phyloP scores from a whole-genome alignment of 2,329 filamentous ascomycete species.

The Phaeosphaeriaceae sp. region DNA sequence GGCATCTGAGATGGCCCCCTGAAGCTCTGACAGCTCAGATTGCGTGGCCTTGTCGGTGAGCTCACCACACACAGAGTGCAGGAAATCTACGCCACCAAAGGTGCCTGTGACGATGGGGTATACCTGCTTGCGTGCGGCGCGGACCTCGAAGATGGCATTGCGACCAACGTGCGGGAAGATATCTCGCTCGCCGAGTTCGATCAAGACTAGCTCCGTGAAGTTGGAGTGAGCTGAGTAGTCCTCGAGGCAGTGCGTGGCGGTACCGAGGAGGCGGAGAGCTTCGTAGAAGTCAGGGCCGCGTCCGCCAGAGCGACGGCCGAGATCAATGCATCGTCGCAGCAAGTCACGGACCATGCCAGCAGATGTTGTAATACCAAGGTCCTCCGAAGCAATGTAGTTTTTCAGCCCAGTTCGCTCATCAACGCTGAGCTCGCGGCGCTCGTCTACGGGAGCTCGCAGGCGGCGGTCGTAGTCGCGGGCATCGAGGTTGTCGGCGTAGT shows the following conservation, averaged over 20 bases:
- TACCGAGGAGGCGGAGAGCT: conserved; percentile 84
- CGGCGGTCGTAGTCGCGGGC: conserved; percentile 81
- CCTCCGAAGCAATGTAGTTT: conserved; percentile 92
- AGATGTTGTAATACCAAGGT: conserved; percentile 79
- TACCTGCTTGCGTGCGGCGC: conserved; percentile 69
- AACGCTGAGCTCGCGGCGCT: conserved; percentile 77
- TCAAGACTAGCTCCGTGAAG: conserved; percentile 85
- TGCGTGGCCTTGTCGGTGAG: conserved; percentile 90
- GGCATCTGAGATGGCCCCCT: conserved; percentile 75
- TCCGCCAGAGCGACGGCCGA: conserved; percentile 77
- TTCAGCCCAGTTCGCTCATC: conserved; percentile 75
- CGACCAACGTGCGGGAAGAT: conserved; percentile 89
- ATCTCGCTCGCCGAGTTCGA: conserved; percentile 81
- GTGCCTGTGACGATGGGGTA: conserved; percentile 90
- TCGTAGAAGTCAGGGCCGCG: conserved; percentile 84
- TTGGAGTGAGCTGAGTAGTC: conserved; percentile 95
- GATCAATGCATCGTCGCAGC: conserved; percentile 75
- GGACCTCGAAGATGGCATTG: conserved; percentile 72
- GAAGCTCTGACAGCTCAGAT: conserved; percentile 86
- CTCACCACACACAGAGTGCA: conserved; percentile 82
- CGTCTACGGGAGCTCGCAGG: conserved; percentile 82
- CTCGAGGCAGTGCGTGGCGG: conserved; percentile 85
- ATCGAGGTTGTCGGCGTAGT: conserved; percentile 89
- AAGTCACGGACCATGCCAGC: conserved; percentile 77
- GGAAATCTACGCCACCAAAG: conserved; percentile 92